Conservation (phyloP, 2,329 filamentous ascomycete species). For the Aspergillus versicolor region DNA sequence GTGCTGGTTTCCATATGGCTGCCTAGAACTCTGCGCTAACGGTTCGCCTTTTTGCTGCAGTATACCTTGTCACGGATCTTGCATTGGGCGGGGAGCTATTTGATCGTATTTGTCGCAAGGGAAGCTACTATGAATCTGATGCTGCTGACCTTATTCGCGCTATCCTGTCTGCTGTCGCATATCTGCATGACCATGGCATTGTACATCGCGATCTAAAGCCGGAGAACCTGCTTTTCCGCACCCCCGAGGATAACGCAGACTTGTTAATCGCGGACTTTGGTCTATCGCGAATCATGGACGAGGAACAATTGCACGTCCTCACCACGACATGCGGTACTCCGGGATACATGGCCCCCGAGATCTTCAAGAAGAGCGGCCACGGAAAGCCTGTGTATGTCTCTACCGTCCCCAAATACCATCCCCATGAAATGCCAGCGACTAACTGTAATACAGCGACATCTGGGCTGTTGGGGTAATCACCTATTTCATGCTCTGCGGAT, state of each 20-base stretch:
- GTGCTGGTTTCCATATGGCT: neutral
- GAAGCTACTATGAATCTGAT: conserved; percentile 96
- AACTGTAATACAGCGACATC: conserved; percentile 62
- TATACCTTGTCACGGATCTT: conserved; percentile 96
- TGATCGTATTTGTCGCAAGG: conserved; percentile 97
- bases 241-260: conserved; percentile 96
- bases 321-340: conserved; percentile 98
- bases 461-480: conserved; percentile 99
- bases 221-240: conserved; percentile 94
- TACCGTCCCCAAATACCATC: neutral
- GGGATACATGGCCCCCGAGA: conserved; percentile 98
- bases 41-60: conserved; percentile 34
- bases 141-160: conserved; percentile 93
- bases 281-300: conserved; percentile 95
- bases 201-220: conserved; percentile 97
- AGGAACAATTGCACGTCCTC: conserved; percentile 95
- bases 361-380: conserved; percentile 98
- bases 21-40: conserved; percentile 16
- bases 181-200: conserved; percentile 97
- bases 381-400: conserved; percentile 82
- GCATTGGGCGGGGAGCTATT: conserved; percentile 96
- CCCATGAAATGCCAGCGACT: neutral
- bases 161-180: conserved; percentile 94
- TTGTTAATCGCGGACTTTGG: conserved; percentile 97
- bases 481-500: conserved; percentile 96